A percentile compares a stretch with the other conserved stretches of the same genome.
These are phyloP conservation scores for Phanerodontia chrysosporium DNA, from an alignment of 768 basidiomycete species.

Conservation along the genomic window DNA sequence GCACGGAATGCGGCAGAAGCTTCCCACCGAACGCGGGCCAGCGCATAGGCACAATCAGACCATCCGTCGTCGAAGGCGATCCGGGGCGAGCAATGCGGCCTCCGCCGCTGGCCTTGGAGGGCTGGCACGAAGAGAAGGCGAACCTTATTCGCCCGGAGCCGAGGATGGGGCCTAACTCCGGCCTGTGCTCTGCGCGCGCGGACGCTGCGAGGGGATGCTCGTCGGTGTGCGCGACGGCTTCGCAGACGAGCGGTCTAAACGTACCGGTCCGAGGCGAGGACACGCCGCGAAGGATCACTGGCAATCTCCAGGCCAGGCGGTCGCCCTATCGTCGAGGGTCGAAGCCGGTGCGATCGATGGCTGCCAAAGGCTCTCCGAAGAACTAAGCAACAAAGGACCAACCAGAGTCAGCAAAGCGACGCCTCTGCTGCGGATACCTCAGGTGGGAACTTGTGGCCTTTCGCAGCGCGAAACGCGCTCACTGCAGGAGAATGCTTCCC, in stretches of 20 bases:
- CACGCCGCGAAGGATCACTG: background rate
- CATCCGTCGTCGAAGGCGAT: background rate
- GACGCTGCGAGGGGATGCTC: background rate
- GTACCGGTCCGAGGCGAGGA: background rate
- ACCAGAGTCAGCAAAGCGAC: background rate
- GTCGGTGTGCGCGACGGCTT: background rate
- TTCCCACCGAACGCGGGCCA: background rate
- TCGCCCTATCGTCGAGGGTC: background rate
- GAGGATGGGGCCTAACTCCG: constrained; percentile 3
- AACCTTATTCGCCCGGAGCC: constrained; percentile 5
- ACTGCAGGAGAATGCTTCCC: constrained; percentile 4
- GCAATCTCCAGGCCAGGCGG: background rate
- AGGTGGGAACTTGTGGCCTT: constrained; percentile 11
- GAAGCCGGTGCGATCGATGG: background rate
- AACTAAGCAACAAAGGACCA: background rate
- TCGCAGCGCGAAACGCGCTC: constrained; percentile 4
- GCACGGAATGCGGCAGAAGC: background rate
- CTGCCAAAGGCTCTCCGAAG: background rate
- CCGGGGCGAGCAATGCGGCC: background rate
- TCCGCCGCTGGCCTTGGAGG: background rate
- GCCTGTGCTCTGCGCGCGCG: background rate
- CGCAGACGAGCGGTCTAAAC: background rate
- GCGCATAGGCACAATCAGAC: constrained; percentile 2
- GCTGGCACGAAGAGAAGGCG: background rate
- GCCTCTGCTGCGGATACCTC: constrained; percentile 9